A percentile compares a stretch with the other conserved stretches of the same genome.
phyloP scores from a whole-genome alignment of 73 alveolate genomes.

The Tetrahymena malaccensis region DNA sequence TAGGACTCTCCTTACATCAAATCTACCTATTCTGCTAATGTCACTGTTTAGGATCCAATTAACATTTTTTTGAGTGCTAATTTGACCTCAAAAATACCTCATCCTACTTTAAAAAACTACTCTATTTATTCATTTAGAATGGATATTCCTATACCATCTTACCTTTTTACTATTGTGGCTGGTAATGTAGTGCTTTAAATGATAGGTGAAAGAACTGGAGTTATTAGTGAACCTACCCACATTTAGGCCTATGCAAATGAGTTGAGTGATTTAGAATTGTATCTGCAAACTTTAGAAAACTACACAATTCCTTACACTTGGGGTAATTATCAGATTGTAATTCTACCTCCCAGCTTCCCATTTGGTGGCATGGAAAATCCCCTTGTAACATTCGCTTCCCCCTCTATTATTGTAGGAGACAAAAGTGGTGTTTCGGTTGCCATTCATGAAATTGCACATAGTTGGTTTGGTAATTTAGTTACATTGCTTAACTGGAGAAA shows the following conservation, averaged over 20 bases:
- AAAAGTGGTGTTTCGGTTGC: conserved; percentile 81
- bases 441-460: conserved; percentile 95
- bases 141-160: conserved; percentile 80
- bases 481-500: conserved; percentile 92
- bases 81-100: neutral
- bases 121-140: conserved; percentile 43
- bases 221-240: conserved; percentile 75
- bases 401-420: conserved; percentile 96
- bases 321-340: conserved; percentile 88
- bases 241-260: conserved; percentile 58
- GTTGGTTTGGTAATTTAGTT: conserved; percentile 97
- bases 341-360: conserved; percentile 97
- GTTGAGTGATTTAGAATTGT: conserved; percentile 70
- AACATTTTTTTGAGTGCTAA: conserved; percentile 53
- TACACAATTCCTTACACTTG: conserved; percentile 85
- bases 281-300: conserved; percentile 61
- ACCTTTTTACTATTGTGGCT: conserved; percentile 82
- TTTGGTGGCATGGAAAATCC: conserved; percentile 99
- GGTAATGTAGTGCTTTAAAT: conserved; percentile 63
- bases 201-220: conserved; percentile 42
- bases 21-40: conserved; percentile 60
- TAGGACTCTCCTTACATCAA: conserved; percentile 87
- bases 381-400: conserved; percentile 91
- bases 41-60: conserved; percentile 26
- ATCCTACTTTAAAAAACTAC: neutral